These are phyloP conservation scores for Thermothelomyces thermophilus DNA, from an alignment of 2,329 filamentous ascomycete species.

Conservation along the genomic window DNA sequence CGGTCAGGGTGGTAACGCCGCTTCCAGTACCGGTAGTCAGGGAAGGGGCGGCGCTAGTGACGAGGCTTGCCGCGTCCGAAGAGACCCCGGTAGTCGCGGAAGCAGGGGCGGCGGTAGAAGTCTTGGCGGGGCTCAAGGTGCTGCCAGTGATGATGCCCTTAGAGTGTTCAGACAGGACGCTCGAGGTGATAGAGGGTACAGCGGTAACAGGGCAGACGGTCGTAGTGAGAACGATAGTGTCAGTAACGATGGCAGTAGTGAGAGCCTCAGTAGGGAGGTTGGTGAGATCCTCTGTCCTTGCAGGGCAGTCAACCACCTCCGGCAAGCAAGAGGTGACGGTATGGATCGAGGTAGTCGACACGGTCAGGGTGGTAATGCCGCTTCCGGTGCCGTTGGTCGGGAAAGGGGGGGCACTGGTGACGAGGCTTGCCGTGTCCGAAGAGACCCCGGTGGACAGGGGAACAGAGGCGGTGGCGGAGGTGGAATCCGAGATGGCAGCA, in stretches of 20 bases:
- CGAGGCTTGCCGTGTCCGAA: conserved; percentile 1
- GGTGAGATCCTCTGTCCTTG: conserved; percentile 26
- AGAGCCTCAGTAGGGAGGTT: conserved; percentile 28
- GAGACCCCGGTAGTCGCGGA: conserved; percentile 20
- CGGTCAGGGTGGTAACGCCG: conserved; percentile 34
- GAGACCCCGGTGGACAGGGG: conserved; percentile 11
- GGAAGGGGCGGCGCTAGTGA: conserved; percentile 22
- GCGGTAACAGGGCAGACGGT: conserved; percentile 39
- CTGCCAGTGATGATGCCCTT: conserved; percentile 31
- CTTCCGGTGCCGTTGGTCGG: conserved; percentile 17
- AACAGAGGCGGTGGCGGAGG: background rate
- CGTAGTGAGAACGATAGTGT: conserved; percentile 34
- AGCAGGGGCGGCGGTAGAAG: conserved; percentile 19
- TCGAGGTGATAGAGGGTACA: conserved; percentile 34
- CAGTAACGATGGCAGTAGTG: conserved; percentile 33
- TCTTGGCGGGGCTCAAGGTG: conserved; percentile 34
- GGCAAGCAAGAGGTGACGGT: conserved; percentile 35
- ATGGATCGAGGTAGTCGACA: conserved; percentile 31
- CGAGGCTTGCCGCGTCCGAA: conserved; percentile 1
- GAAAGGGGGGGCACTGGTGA: conserved; percentile 17
- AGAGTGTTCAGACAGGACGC: conserved; percentile 29
- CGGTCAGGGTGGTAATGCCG: conserved; percentile 34
- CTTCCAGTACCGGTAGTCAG: conserved; percentile 16
- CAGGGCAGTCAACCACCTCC: conserved; percentile 37
- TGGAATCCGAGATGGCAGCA: background rate